These are phyloP conservation scores for Pythium oligandrum DNA, from an alignment of 352 stramenopile genomes.

Conservation along the genomic window DNA sequence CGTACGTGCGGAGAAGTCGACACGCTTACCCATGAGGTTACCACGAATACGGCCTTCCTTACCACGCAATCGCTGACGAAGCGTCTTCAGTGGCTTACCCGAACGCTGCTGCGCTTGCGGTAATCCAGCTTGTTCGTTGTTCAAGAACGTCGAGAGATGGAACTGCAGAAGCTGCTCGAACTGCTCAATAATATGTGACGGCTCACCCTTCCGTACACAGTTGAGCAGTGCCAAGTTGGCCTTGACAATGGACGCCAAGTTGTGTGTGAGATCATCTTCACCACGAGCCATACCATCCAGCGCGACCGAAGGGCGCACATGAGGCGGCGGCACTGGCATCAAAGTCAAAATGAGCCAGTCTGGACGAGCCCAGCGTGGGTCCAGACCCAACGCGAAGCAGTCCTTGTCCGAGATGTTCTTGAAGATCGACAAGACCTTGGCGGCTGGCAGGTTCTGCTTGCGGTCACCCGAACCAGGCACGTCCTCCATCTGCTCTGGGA, in stretches of 20 bases:
- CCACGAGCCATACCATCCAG: constrained; percentile 91
- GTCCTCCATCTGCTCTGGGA: constrained; percentile 93
- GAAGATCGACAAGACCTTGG: constrained; percentile 94
- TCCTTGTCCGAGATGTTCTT: constrained; percentile 98
- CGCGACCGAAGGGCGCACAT: constrained; percentile 96
- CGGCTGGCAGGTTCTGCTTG: constrained; percentile 96
- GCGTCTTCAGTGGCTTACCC: constrained; percentile 97
- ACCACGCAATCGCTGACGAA: constrained; percentile 93
- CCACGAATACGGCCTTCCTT: constrained; percentile 99
- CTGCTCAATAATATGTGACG: constrained; percentile 95
- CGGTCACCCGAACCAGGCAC: constrained; percentile 92
- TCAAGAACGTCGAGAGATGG: constrained; percentile 91
- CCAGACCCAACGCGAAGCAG: constrained; percentile 91
- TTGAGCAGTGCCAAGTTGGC: constrained; percentile 95
- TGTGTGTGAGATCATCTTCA: constrained; percentile 99
- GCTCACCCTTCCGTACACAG: constrained; percentile 94
- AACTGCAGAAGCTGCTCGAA: constrained; percentile 86
- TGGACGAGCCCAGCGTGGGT: constrained; percentile 93
- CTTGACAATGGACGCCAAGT: constrained; percentile 98
- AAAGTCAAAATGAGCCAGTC: constrained; percentile 99
- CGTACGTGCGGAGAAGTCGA: constrained; percentile 98
- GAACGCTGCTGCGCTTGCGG: constrained; percentile 95
- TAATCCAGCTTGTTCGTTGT: constrained; percentile 97
- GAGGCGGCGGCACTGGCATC: constrained; percentile 96
- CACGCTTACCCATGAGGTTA: constrained; percentile 99